phyloP scores from a whole-genome alignment of 2,329 filamentous ascomycete genomes.

The Hypoxylon sp. region DNA sequence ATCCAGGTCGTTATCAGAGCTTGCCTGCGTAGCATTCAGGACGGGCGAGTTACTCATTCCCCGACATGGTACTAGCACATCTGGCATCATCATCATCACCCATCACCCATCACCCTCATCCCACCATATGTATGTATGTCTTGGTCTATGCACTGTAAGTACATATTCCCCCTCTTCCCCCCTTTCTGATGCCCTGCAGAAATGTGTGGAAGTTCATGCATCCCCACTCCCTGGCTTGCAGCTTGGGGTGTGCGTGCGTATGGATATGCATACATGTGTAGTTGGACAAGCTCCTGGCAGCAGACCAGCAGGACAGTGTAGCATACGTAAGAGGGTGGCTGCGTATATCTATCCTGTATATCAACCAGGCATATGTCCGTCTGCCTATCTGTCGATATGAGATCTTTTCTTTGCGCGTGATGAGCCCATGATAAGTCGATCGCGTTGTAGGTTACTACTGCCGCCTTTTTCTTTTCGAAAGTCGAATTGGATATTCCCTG shows the following conservation, averaged over 20 bases:
- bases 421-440: slow-evolving; percentile 32
- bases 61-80: slow-evolving; percentile 38
- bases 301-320: slow-evolving; percentile 33
- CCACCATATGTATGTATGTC: slow-evolving; percentile 21
- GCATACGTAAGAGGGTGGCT: slow-evolving; percentile 40
- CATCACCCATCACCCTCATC: slow-evolving; percentile 17
- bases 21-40: slow-evolving; percentile 27
- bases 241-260: slow-evolving; percentile 18
- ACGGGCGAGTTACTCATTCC: slow-evolving; percentile 39
- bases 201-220: slow-evolving; percentile 44
- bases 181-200: slow-evolving; percentile 42
- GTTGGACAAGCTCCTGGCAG: slow-evolving; percentile 36
- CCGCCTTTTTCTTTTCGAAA: slow-evolving; percentile 3
- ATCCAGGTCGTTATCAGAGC: slow-evolving; percentile 42
- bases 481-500: slow-evolving; percentile 13
- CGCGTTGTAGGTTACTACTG: slow-evolving; percentile 20
- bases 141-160: slow-evolving; percentile 32
- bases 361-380: slow-evolving; percentile 25
- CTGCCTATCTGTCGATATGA: slow-evolving; percentile 23
- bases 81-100: slow-evolving; percentile 41
- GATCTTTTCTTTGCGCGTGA: slow-evolving; percentile 36
- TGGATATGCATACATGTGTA: slow-evolving; percentile 26
- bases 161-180: slow-evolving; percentile 16
- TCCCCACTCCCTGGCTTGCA: slow-evolving; percentile 39
- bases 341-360: slow-evolving; percentile 23